Evolutionary conservation across 306 rosid genomes (phyloP), one percentile per base, ranked within the genome.

Genomic region (Vicia faba): DNA sequence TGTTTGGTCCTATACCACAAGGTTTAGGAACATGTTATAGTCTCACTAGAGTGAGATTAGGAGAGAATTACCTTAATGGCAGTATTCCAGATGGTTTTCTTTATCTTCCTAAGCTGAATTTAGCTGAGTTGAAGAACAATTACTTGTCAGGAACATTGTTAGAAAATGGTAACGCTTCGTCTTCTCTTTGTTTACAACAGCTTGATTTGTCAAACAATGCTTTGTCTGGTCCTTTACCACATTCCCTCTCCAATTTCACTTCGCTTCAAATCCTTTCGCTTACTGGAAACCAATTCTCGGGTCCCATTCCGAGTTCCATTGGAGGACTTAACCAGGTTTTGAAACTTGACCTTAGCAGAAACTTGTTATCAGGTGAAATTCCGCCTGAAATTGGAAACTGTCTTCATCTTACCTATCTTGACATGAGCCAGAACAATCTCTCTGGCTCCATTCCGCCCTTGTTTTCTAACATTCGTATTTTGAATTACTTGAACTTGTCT

Each of bases 401-500:
- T 50, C 36, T 39, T 35, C 86, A 79, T 68, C 92, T 91, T 6
- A 86, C 92, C 13, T 88, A 73, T 81, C 91, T 91, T 28, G 95
- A 91, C 85, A 70, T 91, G 86, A 91, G 97, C 83, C 91, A 89
- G 80, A 91, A 91, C 85, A 91, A 86, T 81, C 91, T 91, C 67
- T 81, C 97, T 11, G 93, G 91, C 74, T 51, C 81, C 33, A 74
- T 91, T 61, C 92, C 97, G 1, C 78, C 72, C 0, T 73, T 78
- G 51, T 84, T 91, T 62, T 83, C 96, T 72, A 75, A 81, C 39
- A 73, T 84, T 67, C 92, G 29, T 4, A 86, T 84, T 5, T 73
- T 89, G 75, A 89, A 84, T 65, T 84, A 80, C 87, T 25, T 89
- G 28, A 89, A 89, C 76, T 26, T 86, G 11, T 89, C 96, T 26